These are phyloP conservation scores for Pholiota conissans DNA, from an alignment of 768 basidiomycete genomes.

Conservation along the genomic window DNA sequence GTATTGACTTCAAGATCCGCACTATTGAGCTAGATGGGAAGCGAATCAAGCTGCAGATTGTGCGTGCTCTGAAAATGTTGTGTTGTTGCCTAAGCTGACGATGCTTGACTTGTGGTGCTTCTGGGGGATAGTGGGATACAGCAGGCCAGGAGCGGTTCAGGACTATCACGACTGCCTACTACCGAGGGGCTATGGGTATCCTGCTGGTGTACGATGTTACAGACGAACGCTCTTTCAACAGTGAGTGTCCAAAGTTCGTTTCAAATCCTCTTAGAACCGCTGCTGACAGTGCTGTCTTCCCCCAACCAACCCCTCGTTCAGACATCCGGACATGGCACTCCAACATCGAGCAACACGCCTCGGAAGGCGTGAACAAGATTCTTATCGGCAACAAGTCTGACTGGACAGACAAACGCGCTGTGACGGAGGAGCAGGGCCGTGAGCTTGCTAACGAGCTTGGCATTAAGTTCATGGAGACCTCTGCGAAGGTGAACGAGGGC, in stretches of 20 bases:
- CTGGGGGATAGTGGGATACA: conserved; percentile 84
- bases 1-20: conserved; percentile 99
- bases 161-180: conserved; percentile 98
- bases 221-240: conserved; percentile 93
- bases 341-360: conserved; percentile 98
- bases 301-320: conserved; percentile 26
- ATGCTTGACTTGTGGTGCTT: background rate
- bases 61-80: conserved; percentile 37
- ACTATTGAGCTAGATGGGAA: conserved; percentile 98
- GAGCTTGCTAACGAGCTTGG: conserved; percentile 92
- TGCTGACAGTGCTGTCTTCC: background rate
- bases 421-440: conserved; percentile 89
- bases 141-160: conserved; percentile 98
- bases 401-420: conserved; percentile 94
- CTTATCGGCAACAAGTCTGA: conserved; percentile 99
- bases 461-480: conserved; percentile 97
- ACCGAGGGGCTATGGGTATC: conserved; percentile 99
- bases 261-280: background rate
- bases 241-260: conserved; percentile 39
- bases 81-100: background rate
- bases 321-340: conserved; percentile 98
- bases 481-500: conserved; percentile 94
- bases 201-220: conserved; percentile 98
- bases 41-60: conserved; percentile 98
- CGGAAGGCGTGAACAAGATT: conserved; percentile 99